These are phyloP conservation scores for Mychonastes homosphaera DNA, from an alignment of 139 green algal species.

Conservation along the genomic window DNA sequence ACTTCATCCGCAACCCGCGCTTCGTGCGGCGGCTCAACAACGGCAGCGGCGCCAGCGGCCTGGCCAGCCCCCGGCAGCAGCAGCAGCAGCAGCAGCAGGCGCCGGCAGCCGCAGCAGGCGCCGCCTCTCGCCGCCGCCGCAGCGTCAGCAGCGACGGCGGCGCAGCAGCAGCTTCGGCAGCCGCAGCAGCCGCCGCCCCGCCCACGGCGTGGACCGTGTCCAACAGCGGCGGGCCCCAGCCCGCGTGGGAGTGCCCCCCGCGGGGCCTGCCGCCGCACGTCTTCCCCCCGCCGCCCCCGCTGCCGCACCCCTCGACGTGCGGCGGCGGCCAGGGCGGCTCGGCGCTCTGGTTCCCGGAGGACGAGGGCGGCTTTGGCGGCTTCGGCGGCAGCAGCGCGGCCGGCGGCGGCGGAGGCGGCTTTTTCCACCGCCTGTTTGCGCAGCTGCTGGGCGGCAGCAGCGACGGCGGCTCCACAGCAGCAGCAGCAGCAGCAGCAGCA, in stretches of 20 bases:
- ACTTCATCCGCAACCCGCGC: slow-evolving; percentile 26
- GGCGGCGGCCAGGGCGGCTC: background rate
- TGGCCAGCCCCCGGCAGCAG: background rate
- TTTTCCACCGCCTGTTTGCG: background rate
- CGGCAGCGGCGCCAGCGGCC: background rate
- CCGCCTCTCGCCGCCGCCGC: background rate
- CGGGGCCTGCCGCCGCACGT: too few species aligned
- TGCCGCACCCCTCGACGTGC: background rate
- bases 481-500: background rate
- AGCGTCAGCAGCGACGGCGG: slow-evolving; percentile 3
- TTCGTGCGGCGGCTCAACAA: slow-evolving; percentile 1
- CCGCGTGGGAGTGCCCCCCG: too few species aligned
- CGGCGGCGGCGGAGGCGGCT: background rate
- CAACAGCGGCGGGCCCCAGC: too few species aligned
- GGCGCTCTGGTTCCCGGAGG: background rate
- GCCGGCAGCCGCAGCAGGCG: background rate
- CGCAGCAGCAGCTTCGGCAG: background rate
- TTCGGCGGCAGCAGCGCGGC: background rate
- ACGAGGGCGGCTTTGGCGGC: background rate
- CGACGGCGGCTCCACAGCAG: background rate
- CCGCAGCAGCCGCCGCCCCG: background rate
- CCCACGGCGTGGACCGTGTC: background rate
- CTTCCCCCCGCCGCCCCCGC: too few species aligned
- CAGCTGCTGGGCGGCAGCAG: background rate
- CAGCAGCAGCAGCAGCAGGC: background rate